A percentile compares a stretch with the other conserved stretches of the same genome.
These are phyloP conservation scores for Aureoboletus auriporus DNA, from an alignment of 768 basidiomycete genomes.

Conservation along the genomic window DNA sequence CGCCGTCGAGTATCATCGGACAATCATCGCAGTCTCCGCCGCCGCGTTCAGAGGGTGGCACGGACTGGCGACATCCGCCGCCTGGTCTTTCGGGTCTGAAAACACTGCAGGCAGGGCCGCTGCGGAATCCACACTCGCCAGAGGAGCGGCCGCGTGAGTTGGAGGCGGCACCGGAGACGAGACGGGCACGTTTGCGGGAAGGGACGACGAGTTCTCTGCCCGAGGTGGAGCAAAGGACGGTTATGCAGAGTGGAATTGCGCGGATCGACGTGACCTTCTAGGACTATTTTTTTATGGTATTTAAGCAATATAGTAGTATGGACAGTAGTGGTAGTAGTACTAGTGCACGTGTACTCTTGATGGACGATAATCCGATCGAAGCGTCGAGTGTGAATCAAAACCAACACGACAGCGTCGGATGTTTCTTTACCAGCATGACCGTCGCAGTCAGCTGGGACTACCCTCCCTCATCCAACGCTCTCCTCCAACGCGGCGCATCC, in stretches of 20 bases:
- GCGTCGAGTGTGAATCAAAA: constrained; percentile 14
- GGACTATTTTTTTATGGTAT: constrained; percentile 17
- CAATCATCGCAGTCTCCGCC: constrained; percentile 6
- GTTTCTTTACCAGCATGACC: too few species aligned
- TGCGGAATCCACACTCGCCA: constrained; percentile 23
- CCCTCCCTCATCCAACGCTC: constrained; percentile 18
- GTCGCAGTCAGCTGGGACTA: constrained; percentile 18
- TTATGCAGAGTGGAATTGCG: constrained; percentile 23
- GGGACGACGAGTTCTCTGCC: constrained; percentile 13
- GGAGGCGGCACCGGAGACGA: neutral
- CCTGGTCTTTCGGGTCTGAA: constrained; percentile 20
- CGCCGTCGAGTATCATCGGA: constrained; percentile 12
- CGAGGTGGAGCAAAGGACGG: constrained; percentile 19
- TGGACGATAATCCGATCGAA: constrained; percentile 21
- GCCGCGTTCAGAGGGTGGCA: constrained; percentile 9
- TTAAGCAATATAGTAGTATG: neutral
- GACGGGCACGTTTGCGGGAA: constrained; percentile 22
- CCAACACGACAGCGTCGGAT: neutral
- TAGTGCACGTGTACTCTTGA: constrained; percentile 13
- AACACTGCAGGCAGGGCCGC: constrained; percentile 7
- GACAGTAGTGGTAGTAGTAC: neutral
- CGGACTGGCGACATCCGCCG: constrained; percentile 25
- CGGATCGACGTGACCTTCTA: constrained; percentile 23
- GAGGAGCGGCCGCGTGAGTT: constrained; percentile 1
- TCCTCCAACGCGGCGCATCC: constrained; percentile 23